Percentiles rank a stretch among this genome's conserved stretches.
These are phyloP conservation scores for Apiotrichum mycotoxinovorans DNA, from an alignment of 1,284 basidiomycete species.

Conservation along the genomic window DNA sequence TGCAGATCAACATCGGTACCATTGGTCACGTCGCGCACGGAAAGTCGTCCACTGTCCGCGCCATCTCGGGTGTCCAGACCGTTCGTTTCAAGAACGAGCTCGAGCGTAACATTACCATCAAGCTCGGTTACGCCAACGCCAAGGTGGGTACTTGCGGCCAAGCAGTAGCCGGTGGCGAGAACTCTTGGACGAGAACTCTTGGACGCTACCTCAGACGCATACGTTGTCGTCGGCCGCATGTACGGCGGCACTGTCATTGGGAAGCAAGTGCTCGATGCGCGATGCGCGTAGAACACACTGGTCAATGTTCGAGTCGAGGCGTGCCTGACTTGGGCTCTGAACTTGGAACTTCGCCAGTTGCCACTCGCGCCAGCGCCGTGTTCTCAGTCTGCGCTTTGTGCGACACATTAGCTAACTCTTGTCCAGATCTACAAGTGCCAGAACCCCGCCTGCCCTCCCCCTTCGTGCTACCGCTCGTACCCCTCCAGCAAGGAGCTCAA, in stretches of 20 bases:
- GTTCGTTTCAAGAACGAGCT: slow-evolving; percentile 99
- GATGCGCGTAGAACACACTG: background rate
- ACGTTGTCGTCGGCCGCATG: too few species aligned
- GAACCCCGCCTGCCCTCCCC: slow-evolving; percentile 85
- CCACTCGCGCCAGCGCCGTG: background rate
- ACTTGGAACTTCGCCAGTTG: too few species aligned
- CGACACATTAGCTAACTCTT: too few species aligned
- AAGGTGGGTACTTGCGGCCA: slow-evolving; percentile 61
- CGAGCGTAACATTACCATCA: slow-evolving; percentile 98
- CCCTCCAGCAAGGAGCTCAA: slow-evolving; percentile 89
- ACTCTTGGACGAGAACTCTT: too few species aligned
- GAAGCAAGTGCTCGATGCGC: background rate
- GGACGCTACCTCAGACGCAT: too few species aligned
- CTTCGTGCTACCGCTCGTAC: slow-evolving; percentile 91
- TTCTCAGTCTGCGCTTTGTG: too few species aligned
- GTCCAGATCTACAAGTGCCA: slow-evolving; percentile 94
- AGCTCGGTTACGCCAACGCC: slow-evolving; percentile 96
- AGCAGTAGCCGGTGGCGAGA: background rate
- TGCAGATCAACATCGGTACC: slow-evolving; percentile 60
- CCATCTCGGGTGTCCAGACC: slow-evolving; percentile 98
- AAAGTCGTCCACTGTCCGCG: slow-evolving; percentile 98
- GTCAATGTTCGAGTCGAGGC: background rate
- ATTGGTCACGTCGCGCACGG: slow-evolving; percentile 98
- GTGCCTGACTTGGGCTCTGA: too few species aligned
- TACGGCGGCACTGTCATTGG: background rate